A percentile compares a stretch with the other conserved stretches of the same genome.
phyloP scores from a whole-genome alignment of 2,329 filamentous ascomycete genomes.

The Colletotrichum orbiculare region DNA sequence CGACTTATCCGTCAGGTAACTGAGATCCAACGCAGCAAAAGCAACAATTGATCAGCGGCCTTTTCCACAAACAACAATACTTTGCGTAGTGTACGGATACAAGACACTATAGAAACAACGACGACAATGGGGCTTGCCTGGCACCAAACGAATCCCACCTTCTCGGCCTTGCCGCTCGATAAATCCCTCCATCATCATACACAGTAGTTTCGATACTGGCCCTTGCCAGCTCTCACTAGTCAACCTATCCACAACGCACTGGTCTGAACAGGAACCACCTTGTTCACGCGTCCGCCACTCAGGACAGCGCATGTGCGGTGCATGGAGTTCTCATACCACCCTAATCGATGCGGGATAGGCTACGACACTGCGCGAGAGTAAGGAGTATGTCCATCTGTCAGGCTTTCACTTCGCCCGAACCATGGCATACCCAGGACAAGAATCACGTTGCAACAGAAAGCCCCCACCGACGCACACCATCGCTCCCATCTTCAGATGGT shows the following conservation, averaged over 20 bases:
- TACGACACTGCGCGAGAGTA: too few species aligned
- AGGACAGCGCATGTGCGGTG: too few species aligned
- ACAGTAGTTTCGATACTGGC: too few species aligned
- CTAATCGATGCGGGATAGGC: too few species aligned
- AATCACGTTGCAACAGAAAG: too few species aligned
- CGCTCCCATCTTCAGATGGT: slow-evolving; percentile 7
- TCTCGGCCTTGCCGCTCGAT: slow-evolving; percentile 18
- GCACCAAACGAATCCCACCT: slow-evolving; percentile 12
- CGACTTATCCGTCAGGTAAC: too few species aligned
- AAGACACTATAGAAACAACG: slow-evolving; percentile 2
- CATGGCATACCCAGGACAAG: not conserved
- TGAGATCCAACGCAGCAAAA: too few species aligned
- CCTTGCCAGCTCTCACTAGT: not conserved
- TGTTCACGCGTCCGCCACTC: not conserved
- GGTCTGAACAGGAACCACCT: not conserved
- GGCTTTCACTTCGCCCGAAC: not conserved
- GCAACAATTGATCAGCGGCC: too few species aligned
- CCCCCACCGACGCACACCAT: slow-evolving; percentile 4
- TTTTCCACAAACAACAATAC: too few species aligned
- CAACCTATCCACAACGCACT: not conserved
- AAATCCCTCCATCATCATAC: too few species aligned
- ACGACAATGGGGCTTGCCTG: slow-evolving; percentile 17
- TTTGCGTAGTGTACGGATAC: not conserved
- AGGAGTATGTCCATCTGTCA: too few species aligned
- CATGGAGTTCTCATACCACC: too few species aligned